Conservation (phyloP, 2,329 filamentous ascomycete species). For the Sporothrix inflata region DNA sequence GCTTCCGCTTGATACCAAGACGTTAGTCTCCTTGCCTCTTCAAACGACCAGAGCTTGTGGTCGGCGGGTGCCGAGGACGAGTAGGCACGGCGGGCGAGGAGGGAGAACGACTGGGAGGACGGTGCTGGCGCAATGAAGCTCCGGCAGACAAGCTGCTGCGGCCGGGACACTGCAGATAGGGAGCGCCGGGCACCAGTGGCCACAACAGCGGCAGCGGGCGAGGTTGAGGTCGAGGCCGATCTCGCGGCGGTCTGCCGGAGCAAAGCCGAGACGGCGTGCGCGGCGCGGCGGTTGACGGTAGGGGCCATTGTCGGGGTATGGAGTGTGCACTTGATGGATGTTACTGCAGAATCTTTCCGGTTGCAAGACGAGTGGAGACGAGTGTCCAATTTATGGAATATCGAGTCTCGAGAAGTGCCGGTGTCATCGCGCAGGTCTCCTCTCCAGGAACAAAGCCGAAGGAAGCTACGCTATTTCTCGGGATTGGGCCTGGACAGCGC, state of each 20-base stretch:
- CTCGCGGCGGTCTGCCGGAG: conserved; percentile 20
- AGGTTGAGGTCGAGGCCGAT: background rate
- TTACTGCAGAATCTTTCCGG: background rate
- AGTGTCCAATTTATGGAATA: background rate
- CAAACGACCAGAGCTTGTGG: conserved; percentile 54
- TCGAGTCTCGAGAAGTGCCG: background rate
- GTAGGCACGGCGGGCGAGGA: conserved; percentile 35
- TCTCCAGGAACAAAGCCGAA: conserved; percentile 11
- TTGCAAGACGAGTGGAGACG: too few species aligned
- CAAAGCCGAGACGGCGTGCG: conserved; percentile 20
- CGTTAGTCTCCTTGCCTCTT: conserved; percentile 41
- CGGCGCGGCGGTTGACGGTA: conserved; percentile 6
- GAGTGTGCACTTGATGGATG: background rate
- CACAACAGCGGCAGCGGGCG: background rate
- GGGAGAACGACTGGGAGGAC: background rate
- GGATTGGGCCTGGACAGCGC: background rate
- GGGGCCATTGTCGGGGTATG: background rate
- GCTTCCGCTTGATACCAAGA: background rate
- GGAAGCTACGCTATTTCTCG: conserved; percentile 11
- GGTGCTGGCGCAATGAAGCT: background rate
- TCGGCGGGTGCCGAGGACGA: conserved; percentile 36
- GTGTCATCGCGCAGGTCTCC: background rate
- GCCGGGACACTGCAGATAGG: background rate
- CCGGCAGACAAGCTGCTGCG: background rate
- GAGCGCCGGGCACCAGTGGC: background rate